phyloP scores from a whole-genome alignment of 108 stramenopile genomes.

The Stephanodiscus triporus region DNA sequence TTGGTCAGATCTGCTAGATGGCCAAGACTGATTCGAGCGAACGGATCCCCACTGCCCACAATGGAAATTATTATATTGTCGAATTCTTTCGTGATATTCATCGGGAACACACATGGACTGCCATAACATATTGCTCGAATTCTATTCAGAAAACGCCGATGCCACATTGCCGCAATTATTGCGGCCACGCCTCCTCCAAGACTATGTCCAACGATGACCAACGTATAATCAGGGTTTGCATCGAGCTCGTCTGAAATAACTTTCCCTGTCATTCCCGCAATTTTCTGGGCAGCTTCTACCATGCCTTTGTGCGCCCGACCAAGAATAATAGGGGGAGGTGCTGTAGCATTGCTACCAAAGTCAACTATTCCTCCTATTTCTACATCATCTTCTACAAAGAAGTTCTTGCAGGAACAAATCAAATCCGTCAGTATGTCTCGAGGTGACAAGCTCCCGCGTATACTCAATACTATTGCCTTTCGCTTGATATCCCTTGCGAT shows the following conservation, averaged over 20 bases:
- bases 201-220: conserved; percentile 74
- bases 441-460: conserved; percentile 72
- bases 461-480: conserved; percentile 54
- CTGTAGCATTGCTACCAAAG: not conserved
- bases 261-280: conserved; percentile 50
- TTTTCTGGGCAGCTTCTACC: conserved; percentile 60
- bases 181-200: conserved; percentile 76
- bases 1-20: conserved; percentile 67
- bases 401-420: conserved; percentile 63
- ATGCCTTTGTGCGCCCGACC: conserved; percentile 75
- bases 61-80: conserved; percentile 54
- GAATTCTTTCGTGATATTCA: conserved; percentile 4
- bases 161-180: conserved; percentile 65
- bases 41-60: conserved; percentile 77
- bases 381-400: conserved; percentile 47
- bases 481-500: conserved; percentile 57
- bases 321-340: conserved; percentile 9
- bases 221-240: conserved; percentile 49
- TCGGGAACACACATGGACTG: conserved; percentile 46
- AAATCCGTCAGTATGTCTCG: conserved; percentile 77
- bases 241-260: conserved; percentile 54
- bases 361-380: conserved; percentile 33
- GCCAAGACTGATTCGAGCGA: conserved; percentile 65
- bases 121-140: conserved; percentile 37
- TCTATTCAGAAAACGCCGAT: conserved; percentile 39